Percentiles rank a stretch among this genome's conserved stretches.
Conservation (phyloP, 257 asterid genomes). For the Ligustrum vulgare region DNA sequence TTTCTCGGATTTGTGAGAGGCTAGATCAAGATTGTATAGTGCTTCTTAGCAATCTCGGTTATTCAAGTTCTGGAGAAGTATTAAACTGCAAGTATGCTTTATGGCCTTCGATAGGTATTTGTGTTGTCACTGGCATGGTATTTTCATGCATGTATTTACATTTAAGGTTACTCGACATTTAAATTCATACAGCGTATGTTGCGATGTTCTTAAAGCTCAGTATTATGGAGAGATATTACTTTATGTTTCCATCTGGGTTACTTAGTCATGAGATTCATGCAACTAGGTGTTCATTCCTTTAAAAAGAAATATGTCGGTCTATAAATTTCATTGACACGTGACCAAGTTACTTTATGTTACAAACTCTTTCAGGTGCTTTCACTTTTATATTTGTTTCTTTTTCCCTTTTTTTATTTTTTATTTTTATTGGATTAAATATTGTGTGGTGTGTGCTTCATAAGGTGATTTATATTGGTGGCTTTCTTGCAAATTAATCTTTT, state of each 20-base stretch:
- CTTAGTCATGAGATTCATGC: not conserved
- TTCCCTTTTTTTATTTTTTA: too few species aligned
- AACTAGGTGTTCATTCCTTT: not conserved
- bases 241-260: not conserved
- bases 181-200: not conserved
- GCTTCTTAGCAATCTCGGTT: conserved; percentile 78
- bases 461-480: not conserved
- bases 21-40: conserved; percentile 76
- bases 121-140: conserved; percentile 42
- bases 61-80: conserved; percentile 96
- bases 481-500: conserved; percentile 3
- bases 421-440: not conserved
- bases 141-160: conserved; percentile 15
- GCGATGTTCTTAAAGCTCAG: not conserved
- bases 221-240: not conserved
- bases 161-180: not conserved
- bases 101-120: conserved; percentile 61
- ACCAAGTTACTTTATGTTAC: not conserved
- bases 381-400: not conserved
- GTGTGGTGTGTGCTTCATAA: not conserved
- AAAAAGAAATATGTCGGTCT: not conserved
- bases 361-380: not conserved
- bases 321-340: not conserved
- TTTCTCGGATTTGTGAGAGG: conserved; percentile 75
- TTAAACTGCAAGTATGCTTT: conserved; percentile 93